Evolutionary conservation across 768 basidiomycete genomes (phyloP), one percentile per base, ranked within the genome.

Genomic region (Amanita pallidorosea): DNA sequence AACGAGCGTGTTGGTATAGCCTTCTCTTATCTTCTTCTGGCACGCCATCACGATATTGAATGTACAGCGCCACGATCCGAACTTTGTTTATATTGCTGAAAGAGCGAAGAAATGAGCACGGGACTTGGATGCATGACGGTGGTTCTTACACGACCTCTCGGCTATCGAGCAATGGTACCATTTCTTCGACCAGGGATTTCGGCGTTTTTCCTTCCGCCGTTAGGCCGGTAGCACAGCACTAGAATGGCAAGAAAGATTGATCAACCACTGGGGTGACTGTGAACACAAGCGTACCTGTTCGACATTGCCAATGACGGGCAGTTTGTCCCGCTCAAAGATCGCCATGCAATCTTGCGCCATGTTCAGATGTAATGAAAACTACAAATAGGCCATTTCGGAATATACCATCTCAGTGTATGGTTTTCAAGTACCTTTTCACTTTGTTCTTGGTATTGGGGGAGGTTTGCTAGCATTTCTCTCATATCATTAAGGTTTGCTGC

Each of bases 321-420:
- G 69, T 59, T 92, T 90, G 61, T 88, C 83, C 54, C 78, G 80
- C 63, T 94, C 93, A 58, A 98, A 99, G 35, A 92, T 76, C 6
- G 68, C 76, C 96, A 99, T 98, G 60, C 92, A 97, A 57, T 95
- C 91, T 63, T 97, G 90, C 0, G 95, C 95, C 89, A 99, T 95
- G 57, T 85, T 96, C 37, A 98, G 71, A 67, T 99, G 96, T 40
- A 96, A 66, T 2, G 96, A 99, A 68, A 97, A 97, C 88, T 97
- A 62, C n/a, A 17, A 42, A 42, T 9, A 33, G 20, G 15, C 22
- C n/a, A 48, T 27, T n/a, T 45, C 13, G 47, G 13, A 17, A 17
- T 23, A 18, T 49, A n/a, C 50, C 11, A 7, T 45, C 15, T n/a
- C 6, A n/a, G 6, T 41, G 18, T 40, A n/a, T 50, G 31, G 15